Base-by-base conservation (phyloP, 495 filamentous ascomycete species). In the Penicillium bialowiezense region DNA sequence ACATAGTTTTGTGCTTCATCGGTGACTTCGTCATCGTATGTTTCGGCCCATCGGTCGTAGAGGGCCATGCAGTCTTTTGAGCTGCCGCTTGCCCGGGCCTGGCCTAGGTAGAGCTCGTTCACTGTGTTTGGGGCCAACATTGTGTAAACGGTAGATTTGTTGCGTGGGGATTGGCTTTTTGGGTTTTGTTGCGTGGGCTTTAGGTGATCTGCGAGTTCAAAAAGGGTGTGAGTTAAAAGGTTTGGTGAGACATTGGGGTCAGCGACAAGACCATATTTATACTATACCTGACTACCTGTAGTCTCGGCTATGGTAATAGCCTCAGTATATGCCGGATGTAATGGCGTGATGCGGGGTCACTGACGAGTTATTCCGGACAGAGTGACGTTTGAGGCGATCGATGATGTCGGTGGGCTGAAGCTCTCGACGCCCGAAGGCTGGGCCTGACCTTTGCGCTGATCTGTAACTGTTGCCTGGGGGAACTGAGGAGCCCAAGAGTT, bases 41-140 rank as follows among this genome's bases (percentile, higher is more conserved):
- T 68, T 12, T 56, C 37, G 35, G 74, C 72, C 74, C 74, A 77
- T 48, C 71, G 55, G 32, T 70, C 73, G 52, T 77, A 77, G 49
- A 75, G 48, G 3, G 53, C 45, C 61, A 59, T 65, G 58, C 67
- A 70, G 34, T 67, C 60, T 32, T 67, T 46, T 7, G 41, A 52
- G 44, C 48, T 65, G 17, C 40, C 34, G 41, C 41, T 48, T 32
- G 50, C 48, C 7, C 67, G 64, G 44, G 67, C 67, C 43, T 61
- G 54, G 18, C 48, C 36, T 10, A 67, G 57, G 40, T 58, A 64
- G 24, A 58, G 44, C 34, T 61, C 51, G n/a, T 42, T 44, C 21
- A 56, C 51, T 7, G 60, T 44, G 33, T 55, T 50, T 44, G 62
- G 55, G 36, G 59, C 52, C 13, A 55, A 48, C 63, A 67, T 67